Conservation (phyloP, 345 rosid genomes). For the Salix caprea region DNA sequence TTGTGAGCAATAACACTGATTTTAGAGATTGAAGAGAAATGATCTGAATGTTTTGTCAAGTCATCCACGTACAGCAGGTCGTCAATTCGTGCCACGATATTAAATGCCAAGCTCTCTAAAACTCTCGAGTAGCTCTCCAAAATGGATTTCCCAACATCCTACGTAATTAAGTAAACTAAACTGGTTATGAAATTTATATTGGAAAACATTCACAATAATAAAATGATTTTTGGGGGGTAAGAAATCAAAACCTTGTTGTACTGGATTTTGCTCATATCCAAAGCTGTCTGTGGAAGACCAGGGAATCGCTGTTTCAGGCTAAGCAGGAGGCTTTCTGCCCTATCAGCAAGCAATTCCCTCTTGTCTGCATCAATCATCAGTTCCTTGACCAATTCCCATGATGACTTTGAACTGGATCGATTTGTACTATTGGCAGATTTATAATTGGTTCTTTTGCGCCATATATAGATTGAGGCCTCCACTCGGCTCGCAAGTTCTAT, state of each 20-base stretch:
- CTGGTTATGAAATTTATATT: not conserved
- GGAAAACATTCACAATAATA: not conserved
- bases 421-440: constrained; percentile 44
- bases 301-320: constrained; percentile 88
- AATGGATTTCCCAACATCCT: constrained; percentile 97
- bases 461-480: constrained; percentile 71
- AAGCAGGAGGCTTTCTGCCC: constrained; percentile 82
- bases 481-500: constrained; percentile 86
- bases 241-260: constrained; percentile 58
- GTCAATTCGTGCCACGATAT: constrained; percentile 82
- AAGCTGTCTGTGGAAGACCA: constrained; percentile 84
- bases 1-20: constrained; percentile 45
- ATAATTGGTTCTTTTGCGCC: constrained; percentile 57
- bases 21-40: constrained; percentile 48
- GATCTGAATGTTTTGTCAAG: constrained; percentile 70
- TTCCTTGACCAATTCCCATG: constrained; percentile 92
- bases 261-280: constrained; percentile 97
- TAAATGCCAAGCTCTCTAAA: constrained; percentile 88
- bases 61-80: constrained; percentile 86
- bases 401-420: constrained; percentile 62
- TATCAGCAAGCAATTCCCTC: constrained; percentile 74
- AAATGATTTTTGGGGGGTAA: not conserved
- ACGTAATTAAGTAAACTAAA: not conserved
- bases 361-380: constrained; percentile 82
- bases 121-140: constrained; percentile 92